Evolutionary conservation across 1,139 yeast genomes (phyloP).

Genomic region (Entelexis sorbosivorans): DNA sequence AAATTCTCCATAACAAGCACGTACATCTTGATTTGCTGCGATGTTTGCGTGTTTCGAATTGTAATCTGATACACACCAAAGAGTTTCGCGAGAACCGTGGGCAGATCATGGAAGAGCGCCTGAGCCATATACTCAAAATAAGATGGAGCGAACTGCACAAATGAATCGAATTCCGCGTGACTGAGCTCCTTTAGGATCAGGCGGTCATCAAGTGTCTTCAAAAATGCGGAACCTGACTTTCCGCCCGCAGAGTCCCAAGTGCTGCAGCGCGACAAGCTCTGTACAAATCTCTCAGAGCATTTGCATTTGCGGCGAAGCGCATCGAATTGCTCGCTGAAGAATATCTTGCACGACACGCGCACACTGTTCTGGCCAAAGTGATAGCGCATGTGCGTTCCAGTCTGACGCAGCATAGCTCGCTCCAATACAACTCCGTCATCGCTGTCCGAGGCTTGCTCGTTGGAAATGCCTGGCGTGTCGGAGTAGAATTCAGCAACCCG

Average conservation of each 20-base stretch:
- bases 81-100: constrained; percentile 87
- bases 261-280: constrained; percentile 81
- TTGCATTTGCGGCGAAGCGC: constrained; percentile 83
- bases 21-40: constrained; percentile 65
- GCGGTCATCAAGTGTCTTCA: constrained; percentile 84
- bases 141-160: constrained; percentile 90
- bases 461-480: constrained; percentile 19
- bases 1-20: constrained; percentile 92
- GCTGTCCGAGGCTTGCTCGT: constrained; percentile 1
- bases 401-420: constrained; percentile 60
- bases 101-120: constrained; percentile 85
- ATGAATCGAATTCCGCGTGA: constrained; percentile 81
- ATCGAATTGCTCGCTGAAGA: constrained; percentile 92
- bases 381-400: constrained; percentile 82
- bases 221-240: constrained; percentile 85
- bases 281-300: constrained; percentile 63
- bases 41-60: constrained; percentile 66
- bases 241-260: constrained; percentile 97
- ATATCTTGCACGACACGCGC: constrained; percentile 78
- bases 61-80: constrained; percentile 93
- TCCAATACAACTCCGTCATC: constrained; percentile 37
- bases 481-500: constrained; percentile 37
- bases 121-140: constrained; percentile 94
- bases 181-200: constrained; percentile 83
- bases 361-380: constrained; percentile 79